Conservation (phyloP, 164 flowering plant species). For the Chimonanthus salicifolius region DNA sequence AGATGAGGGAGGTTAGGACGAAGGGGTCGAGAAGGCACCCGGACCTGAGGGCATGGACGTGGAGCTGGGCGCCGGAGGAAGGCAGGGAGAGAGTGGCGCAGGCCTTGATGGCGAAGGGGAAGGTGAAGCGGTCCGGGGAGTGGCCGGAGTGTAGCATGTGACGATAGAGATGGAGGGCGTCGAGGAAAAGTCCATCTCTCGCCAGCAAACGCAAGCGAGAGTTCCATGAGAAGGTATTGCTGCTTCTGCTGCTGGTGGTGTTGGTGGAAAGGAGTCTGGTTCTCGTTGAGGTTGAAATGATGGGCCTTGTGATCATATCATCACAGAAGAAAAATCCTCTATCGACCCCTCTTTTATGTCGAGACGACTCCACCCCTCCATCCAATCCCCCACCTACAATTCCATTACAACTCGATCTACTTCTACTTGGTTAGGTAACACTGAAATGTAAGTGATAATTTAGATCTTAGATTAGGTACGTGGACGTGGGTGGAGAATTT, state of each 20-base stretch:
- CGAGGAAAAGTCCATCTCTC: conserved; percentile 36
- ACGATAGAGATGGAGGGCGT: conserved; percentile 59
- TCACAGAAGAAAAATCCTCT: background rate
- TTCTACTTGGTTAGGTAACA: too few relatives aligned
- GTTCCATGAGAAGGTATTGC: conserved; percentile 43
- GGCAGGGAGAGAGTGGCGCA: conserved; percentile 59
- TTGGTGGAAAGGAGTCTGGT: background rate
- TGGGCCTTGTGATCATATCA: conserved; percentile 15
- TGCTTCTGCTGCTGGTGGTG: conserved; percentile 1
- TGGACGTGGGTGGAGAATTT: too few relatives aligned
- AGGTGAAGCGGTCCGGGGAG: conserved; percentile 68
- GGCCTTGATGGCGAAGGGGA: conserved; percentile 79
- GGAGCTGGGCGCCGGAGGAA: conserved; percentile 55
- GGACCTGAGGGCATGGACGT: conserved; percentile 49
- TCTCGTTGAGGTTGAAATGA: conserved; percentile 1
- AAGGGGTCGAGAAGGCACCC: conserved; percentile 57
- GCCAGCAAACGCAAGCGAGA: conserved; percentile 52
- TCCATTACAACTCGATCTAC: too few relatives aligned
- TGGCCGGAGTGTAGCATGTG: conserved; percentile 60
- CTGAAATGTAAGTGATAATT: too few relatives aligned
- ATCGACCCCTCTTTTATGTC: too few relatives aligned
- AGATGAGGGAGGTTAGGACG: conserved; percentile 58
- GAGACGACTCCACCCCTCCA: too few relatives aligned
- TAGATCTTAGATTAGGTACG: too few relatives aligned
- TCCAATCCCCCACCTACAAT: too few relatives aligned